phyloP scores from a whole-genome alignment of 2,329 filamentous ascomycete genomes.

The Rhynchosporium graminicola region DNA sequence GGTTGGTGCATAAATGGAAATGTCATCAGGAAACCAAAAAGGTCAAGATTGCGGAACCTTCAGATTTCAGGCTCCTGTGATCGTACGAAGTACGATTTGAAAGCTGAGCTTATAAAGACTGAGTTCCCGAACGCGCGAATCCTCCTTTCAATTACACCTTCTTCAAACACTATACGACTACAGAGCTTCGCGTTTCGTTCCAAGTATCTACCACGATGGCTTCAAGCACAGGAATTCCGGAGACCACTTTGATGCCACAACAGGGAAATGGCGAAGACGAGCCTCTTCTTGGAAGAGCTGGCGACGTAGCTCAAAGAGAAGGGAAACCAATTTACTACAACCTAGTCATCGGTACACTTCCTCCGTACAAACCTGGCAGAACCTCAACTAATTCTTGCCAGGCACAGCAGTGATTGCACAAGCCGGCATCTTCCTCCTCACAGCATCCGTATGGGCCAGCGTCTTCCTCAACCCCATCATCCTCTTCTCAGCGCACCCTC shows the following conservation, averaged over 20 bases:
- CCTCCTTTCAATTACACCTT: neutral
- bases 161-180: neutral
- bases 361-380: neutral
- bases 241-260: constrained; percentile 44
- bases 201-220: constrained; percentile 53
- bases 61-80: neutral
- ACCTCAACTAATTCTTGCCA: constrained; percentile 43
- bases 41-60: neutral
- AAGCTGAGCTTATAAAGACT: neutral
- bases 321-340: constrained; percentile 67
- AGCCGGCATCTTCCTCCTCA: constrained; percentile 72
- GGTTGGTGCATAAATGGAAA: constrained; percentile 1
- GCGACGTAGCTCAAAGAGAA: constrained; percentile 71
- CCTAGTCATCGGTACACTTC: constrained; percentile 65
- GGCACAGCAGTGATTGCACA: constrained; percentile 83
- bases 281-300: constrained; percentile 69
- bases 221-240: constrained; percentile 67
- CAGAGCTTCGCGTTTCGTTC: neutral
- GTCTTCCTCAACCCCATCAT: constrained; percentile 70
- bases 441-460: constrained; percentile 74
- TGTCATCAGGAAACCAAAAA: neutral
- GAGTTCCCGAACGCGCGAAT: neutral
- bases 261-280: constrained; percentile 57
- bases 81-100: no score
- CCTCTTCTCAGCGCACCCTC: constrained; percentile 86